phyloP scores from a whole-genome alignment of 2,329 filamentous ascomycete genomes.

The Penicillium rolfsii region DNA sequence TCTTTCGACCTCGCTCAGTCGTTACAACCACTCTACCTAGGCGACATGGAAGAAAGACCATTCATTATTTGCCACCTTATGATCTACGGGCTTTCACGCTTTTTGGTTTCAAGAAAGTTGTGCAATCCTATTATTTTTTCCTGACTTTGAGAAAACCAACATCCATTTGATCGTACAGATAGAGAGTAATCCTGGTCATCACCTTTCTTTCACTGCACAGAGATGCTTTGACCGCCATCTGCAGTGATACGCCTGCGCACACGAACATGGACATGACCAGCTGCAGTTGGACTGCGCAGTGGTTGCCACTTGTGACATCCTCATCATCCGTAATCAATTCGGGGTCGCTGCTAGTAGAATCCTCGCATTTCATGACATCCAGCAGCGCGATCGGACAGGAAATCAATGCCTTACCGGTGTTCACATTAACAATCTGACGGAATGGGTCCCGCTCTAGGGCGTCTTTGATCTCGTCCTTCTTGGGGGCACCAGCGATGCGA shows the following conservation, averaged over 20 bases:
- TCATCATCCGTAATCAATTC: not conserved
- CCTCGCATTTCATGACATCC: constrained; percentile 19
- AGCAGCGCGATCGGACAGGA: constrained; percentile 55
- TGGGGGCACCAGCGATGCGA: constrained; percentile 52
- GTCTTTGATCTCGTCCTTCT: constrained; percentile 16
- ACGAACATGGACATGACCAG: constrained; percentile 42
- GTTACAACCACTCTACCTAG: not conserved
- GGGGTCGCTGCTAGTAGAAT: not conserved
- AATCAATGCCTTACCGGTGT: constrained; percentile 54
- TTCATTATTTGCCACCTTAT: not conserved
- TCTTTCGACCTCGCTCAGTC: not conserved
- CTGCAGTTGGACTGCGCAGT: constrained; percentile 5
- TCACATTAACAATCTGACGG: constrained; percentile 52
- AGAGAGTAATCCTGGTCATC: not conserved
- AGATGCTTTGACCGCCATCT: constrained; percentile 49
- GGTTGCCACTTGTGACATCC: not conserved
- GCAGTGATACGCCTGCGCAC: constrained; percentile 47
- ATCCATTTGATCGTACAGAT: not conserved
- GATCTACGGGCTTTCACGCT: not conserved
- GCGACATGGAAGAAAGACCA: no score
- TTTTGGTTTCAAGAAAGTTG: not conserved
- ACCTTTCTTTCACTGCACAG: not conserved
- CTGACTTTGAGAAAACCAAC: not conserved
- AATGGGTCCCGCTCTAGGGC: constrained; percentile 38
- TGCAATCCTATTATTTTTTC: not conserved